Conservation (phyloP, 768 basidiomycete genomes). For the Kondoa subrosea region DNA sequence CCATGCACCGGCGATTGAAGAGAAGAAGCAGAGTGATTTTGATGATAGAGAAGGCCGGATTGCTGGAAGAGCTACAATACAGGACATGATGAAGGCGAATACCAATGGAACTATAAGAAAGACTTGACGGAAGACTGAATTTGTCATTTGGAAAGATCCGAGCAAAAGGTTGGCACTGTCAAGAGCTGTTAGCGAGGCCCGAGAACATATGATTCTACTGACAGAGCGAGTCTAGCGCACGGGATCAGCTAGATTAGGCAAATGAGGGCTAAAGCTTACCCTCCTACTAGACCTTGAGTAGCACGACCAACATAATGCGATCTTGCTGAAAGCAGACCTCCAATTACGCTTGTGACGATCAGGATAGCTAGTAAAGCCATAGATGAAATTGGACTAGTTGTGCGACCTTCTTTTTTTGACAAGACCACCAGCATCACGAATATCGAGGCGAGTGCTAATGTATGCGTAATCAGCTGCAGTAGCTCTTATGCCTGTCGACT, state of each 20-base stretch:
- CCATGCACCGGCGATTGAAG: constrained; percentile 7
- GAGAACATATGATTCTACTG: too few species aligned
- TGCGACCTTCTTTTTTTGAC: not conserved
- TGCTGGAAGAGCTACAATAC: too few species aligned
- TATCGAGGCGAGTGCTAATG: not conserved
- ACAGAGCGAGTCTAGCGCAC: too few species aligned
- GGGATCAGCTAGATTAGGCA: too few species aligned
- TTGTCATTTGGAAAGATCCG: not conserved
- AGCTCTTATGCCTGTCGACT: not conserved
- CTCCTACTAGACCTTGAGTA: not conserved
- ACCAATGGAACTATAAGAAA: not conserved
- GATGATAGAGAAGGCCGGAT: constrained; percentile 1
- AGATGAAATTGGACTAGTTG: not conserved
- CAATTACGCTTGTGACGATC: not conserved
- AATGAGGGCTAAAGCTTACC: constrained; percentile 8
- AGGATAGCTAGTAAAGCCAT: constrained; percentile 3
- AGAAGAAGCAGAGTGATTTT: not conserved
- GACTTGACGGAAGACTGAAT: constrained; percentile 2
- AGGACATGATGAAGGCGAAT: not conserved
- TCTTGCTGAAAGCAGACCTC: not conserved
- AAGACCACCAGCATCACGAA: not conserved
- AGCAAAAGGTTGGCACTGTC: not conserved
- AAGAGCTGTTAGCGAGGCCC: too few species aligned
- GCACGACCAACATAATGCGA: constrained; percentile 8
- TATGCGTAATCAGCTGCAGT: not conserved